Percentiles rank a stretch among this genome's conserved stretches.
These are phyloP conservation scores for Hypoxylon sp. DNA, from an alignment of 2,329 filamentous ascomycete genomes.

Conservation along the genomic window DNA sequence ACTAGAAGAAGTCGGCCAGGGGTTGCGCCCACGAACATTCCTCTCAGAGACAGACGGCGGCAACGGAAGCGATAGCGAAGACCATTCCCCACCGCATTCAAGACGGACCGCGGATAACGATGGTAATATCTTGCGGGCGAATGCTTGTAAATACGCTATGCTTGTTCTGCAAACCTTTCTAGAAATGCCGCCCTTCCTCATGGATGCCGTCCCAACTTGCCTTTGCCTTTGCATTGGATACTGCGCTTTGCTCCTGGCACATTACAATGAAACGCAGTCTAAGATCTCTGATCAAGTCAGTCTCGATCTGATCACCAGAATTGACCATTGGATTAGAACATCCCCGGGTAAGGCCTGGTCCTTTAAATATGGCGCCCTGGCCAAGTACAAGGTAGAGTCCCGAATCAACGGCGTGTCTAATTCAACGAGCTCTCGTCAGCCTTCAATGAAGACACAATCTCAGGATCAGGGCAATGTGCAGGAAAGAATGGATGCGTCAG, in stretches of 20 bases:
- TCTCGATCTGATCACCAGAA: conserved; percentile 50
- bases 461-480: conserved; percentile 13
- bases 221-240: conserved; percentile 54
- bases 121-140: conserved; percentile 45
- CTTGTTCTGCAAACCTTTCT: conserved; percentile 53
- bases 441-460: conserved; percentile 10
- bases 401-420: conserved; percentile 40
- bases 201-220: conserved; percentile 52
- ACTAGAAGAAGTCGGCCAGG: conserved; percentile 53
- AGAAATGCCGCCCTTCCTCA: conserved; percentile 53
- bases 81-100: conserved; percentile 21
- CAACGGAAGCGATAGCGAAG: conserved; percentile 35
- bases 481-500: conserved; percentile 2
- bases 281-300: conserved; percentile 50
- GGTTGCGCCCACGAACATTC: conserved; percentile 50
- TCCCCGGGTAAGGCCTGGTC: conserved; percentile 54
- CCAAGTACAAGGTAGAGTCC: conserved; percentile 51
- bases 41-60: conserved; percentile 47
- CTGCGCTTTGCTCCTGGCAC: conserved; percentile 54
- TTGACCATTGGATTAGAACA: conserved; percentile 52
- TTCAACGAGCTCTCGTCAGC: conserved; percentile 1
- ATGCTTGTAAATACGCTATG: conserved; percentile 52
- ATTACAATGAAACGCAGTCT: conserved; percentile 53
- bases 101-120: conserved; percentile 27
- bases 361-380: conserved; percentile 52